These are phyloP conservation scores for Annulohypoxylon truncatum DNA, from an alignment of 2,329 filamentous ascomycete species.

Conservation along the genomic window DNA sequence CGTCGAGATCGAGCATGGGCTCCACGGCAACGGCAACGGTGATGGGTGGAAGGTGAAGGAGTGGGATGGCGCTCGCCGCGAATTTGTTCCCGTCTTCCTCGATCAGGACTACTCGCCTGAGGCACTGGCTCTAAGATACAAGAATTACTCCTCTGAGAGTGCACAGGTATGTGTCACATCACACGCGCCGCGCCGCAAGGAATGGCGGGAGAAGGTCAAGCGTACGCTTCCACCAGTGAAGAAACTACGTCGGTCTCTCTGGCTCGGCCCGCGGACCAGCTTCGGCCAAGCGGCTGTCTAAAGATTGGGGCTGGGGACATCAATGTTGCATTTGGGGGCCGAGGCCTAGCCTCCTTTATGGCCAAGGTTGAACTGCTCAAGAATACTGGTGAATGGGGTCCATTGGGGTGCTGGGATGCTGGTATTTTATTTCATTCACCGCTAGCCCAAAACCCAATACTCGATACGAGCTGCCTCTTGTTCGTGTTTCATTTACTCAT, in stretches of 20 bases:
- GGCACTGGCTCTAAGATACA: constrained; percentile 65
- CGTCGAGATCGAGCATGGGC: constrained; percentile 65
- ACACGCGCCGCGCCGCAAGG: neutral
- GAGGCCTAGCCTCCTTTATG: constrained; percentile 2
- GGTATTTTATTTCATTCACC: neutral
- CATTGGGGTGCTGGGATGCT: constrained; percentile 18
- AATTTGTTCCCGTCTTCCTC: constrained; percentile 71
- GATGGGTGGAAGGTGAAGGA: constrained; percentile 54
- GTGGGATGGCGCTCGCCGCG: constrained; percentile 63
- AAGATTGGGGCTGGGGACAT: constrained; percentile 4
- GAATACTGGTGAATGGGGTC: constrained; percentile 25
- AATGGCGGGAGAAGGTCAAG: neutral
- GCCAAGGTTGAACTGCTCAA: constrained; percentile 10
- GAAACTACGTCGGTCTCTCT: constrained; percentile 2
- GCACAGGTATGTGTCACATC: constrained; percentile 39
- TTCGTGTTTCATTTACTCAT: constrained; percentile 11
- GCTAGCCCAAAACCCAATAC: neutral
- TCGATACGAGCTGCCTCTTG: constrained; percentile 10
- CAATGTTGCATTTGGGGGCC: constrained; percentile 34
- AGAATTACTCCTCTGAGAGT: constrained; percentile 60
- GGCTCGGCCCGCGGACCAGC: constrained; percentile 14
- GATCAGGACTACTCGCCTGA: constrained; percentile 68
- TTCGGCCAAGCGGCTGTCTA: constrained; percentile 1
- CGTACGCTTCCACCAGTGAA: neutral
- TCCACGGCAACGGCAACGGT: constrained; percentile 41